Conservation (phyloP, 495 filamentous ascomycete genomes). For the Neurospora sp. region DNA sequence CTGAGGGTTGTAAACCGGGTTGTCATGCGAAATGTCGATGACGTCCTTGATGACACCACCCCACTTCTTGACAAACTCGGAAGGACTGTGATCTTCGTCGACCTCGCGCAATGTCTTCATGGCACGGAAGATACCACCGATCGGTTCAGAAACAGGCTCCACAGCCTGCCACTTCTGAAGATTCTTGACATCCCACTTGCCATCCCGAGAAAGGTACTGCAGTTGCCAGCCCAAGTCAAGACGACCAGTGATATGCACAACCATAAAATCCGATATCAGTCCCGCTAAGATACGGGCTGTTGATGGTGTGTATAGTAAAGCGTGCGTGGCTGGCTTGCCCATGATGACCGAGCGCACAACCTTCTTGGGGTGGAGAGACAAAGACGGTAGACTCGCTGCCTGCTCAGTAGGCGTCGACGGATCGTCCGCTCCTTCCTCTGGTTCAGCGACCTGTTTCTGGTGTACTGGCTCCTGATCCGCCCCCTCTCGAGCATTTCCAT, state of each 20-base stretch:
- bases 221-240: slow-evolving; percentile 85
- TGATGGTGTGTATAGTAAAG: slow-evolving; percentile 68
- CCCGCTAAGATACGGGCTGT: slow-evolving; percentile 69
- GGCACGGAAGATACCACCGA: slow-evolving; percentile 66
- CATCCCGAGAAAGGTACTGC: slow-evolving; percentile 70
- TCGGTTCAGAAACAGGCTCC: slow-evolving; percentile 63
- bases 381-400: slow-evolving; percentile 29
- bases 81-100: slow-evolving; percentile 73
- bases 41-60: slow-evolving; percentile 56
- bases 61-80: slow-evolving; percentile 61
- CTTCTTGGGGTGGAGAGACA: slow-evolving; percentile 32
- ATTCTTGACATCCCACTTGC: slow-evolving; percentile 98
- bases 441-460: not conserved
- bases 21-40: slow-evolving; percentile 80
- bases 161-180: slow-evolving; percentile 82
- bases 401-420: slow-evolving; percentile 33
- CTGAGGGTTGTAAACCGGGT: slow-evolving; percentile 74
- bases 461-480: not conserved
- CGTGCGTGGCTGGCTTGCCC: slow-evolving; percentile 72
- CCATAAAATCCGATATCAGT: slow-evolving; percentile 72
- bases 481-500: not conserved
- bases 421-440: slow-evolving; percentile 34
- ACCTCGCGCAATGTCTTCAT: slow-evolving; percentile 84
- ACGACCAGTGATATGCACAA: slow-evolving; percentile 61
- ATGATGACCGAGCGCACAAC: slow-evolving; percentile 62